Evolutionary conservation across 306 rosid genomes (phyloP).

Genomic region (Prunus kanzakura): DNA sequence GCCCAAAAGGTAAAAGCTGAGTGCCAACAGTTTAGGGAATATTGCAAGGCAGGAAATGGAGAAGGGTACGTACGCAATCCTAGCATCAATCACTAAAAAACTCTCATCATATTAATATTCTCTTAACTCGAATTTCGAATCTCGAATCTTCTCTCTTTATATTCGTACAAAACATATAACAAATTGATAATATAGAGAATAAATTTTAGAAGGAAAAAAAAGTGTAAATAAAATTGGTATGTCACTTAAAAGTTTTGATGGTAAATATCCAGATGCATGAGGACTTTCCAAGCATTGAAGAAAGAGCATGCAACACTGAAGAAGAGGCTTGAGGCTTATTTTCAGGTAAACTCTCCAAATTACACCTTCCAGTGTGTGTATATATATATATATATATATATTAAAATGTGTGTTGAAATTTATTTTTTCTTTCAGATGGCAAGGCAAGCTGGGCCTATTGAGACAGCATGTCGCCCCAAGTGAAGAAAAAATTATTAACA

Average conservation of each 20-base stretch:
- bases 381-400: neutral
- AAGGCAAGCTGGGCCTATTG: slow-evolving; percentile 56
- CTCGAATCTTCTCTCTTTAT: neutral
- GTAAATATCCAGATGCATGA: slow-evolving; percentile 52
- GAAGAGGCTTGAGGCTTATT: slow-evolving; percentile 89
- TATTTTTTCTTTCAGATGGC: slow-evolving; percentile 33
- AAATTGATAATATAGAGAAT: no score
- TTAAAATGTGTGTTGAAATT: neutral
- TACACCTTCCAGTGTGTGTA: no score
- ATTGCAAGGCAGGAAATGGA: slow-evolving; percentile 64
- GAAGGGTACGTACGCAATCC: slow-evolving; percentile 58
- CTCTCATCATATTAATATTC: neutral
- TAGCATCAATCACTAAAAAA: neutral
- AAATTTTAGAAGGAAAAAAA: no score
- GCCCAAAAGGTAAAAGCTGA: slow-evolving; percentile 93
- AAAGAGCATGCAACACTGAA: slow-evolving; percentile 68
- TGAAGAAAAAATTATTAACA: slow-evolving; percentile 12
- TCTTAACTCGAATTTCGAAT: neutral
- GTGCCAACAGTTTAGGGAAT: slow-evolving; percentile 73
- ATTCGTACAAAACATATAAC: no score
- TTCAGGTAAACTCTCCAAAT: slow-evolving; percentile 49
- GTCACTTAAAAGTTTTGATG: neutral
- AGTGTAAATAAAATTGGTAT: no score
- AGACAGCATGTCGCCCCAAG: slow-evolving; percentile 53
- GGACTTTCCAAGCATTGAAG: slow-evolving; percentile 76